Percentiles rank a stretch among this genome's conserved stretches.
These are phyloP conservation scores for Fistulifera pelliculosa DNA, from an alignment of 108 stramenopile genomes.

Conservation along the genomic window DNA sequence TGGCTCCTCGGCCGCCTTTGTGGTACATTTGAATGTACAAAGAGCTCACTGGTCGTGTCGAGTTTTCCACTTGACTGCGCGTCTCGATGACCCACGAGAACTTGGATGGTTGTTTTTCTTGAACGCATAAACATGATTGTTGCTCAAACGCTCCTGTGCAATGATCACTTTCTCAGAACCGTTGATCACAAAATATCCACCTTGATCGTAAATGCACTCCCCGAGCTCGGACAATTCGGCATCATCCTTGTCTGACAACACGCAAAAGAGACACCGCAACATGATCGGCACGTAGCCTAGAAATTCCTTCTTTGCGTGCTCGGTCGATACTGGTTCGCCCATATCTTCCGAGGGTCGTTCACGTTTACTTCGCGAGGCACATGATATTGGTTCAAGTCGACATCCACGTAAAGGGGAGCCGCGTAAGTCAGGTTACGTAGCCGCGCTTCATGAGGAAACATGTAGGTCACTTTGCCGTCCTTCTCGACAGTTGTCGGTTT, in stretches of 20 bases:
- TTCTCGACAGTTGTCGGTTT: slow-evolving; percentile 88
- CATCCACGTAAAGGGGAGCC: slow-evolving; percentile 92
- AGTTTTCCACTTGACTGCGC: slow-evolving; percentile 86
- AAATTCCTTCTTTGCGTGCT: slow-evolving; percentile 84
- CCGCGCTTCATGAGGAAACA: slow-evolving; percentile 97
- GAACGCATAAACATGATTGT: slow-evolving; percentile 99
- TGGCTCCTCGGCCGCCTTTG: slow-evolving; percentile 81
- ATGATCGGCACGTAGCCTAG: slow-evolving; percentile 98
- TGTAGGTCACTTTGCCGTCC: slow-evolving; percentile 88
- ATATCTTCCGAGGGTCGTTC: slow-evolving; percentile 64
- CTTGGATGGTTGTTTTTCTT: slow-evolving; percentile 92
- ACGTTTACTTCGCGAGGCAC: slow-evolving; percentile 69
- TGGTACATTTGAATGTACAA: slow-evolving; percentile 96
- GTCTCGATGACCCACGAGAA: slow-evolving; percentile 96
- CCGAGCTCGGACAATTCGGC: slow-evolving; percentile 92
- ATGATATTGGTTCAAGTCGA: slow-evolving; percentile 71
- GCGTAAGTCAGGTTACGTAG: slow-evolving; percentile 95
- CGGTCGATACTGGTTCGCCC: slow-evolving; percentile 62
- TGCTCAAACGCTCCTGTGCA: slow-evolving; percentile 96
- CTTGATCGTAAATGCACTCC: slow-evolving; percentile 99
- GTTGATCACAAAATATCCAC: slow-evolving; percentile 99
- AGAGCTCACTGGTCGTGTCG: slow-evolving; percentile 86
- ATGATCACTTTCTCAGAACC: slow-evolving; percentile 99
- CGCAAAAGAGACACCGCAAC: slow-evolving; percentile 91
- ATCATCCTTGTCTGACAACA: slow-evolving; percentile 89